Evolutionary conservation across 2,329 filamentous ascomycete genomes (phyloP), one percentile per base, ranked within the genome.

Genomic region (Curvularia hawaiiensis): DNA sequence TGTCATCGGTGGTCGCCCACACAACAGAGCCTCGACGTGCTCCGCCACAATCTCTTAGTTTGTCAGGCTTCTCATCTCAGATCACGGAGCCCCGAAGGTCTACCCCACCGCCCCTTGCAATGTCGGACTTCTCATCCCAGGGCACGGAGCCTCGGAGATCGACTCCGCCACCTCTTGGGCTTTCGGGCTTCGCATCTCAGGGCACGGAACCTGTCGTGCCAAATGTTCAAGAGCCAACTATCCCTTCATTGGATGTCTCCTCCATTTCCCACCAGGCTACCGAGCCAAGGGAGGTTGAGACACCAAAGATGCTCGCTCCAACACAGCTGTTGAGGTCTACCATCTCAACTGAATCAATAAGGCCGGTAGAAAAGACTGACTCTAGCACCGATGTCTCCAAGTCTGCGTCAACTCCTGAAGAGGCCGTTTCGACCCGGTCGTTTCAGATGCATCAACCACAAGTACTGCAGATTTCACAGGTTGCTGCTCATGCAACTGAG

Each of bases 151-250:
- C 41, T 44, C 24, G 41, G 26, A 24, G 10, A 28, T 44, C 41
- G n/a, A 3, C 14, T 28, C 24, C 24, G n/a, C 41, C 41, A 44
- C 41, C 41, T 44, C 41, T 44, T 10, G 41, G 22, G 7, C 24
- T 44, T 2, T 44, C 41, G 28, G 41, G 16, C 24, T 44, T 44
- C 41, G 28, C 41, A 44, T 44, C 41, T 44, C 41, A 44, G 3
- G 22, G 53, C 31, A 70, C 67, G 24, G 58, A 77, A 48, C 77
- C 68, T 41, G 43, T 66, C 14, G 61, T 59, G n/a, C 65, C 77
- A 14, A 56, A 67, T 12, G 58, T 66, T 6, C 70, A 75, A 47
- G 72, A 71, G 67, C 64, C 46, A 9, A 50, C 71, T 16, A 40
- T 61, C 9, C 66, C 68, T 33, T 68, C 75, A 52, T 56, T 73